Conservation (phyloP, 1,284 basidiomycete genomes). For the Trichosporon sp. region DNA sequence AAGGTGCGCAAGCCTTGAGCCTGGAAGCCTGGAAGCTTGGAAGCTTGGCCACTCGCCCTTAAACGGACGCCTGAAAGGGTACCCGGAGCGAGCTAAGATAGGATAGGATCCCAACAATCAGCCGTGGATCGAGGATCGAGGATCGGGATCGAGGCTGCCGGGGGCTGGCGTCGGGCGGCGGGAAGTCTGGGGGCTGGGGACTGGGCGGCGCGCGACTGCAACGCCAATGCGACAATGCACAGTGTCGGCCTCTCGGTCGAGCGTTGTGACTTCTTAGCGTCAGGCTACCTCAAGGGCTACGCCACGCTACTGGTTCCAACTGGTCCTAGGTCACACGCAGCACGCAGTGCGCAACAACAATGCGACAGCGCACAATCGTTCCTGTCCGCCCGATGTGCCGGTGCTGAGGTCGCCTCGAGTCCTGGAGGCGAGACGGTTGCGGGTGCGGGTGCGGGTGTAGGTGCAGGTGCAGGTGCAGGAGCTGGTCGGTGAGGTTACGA, state of each 20-base stretch:
- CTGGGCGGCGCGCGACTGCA: background rate
- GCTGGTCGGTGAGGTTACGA: background rate
- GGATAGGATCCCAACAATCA: background rate
- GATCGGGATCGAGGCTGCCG: background rate
- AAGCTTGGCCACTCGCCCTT: background rate
- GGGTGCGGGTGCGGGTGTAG: background rate
- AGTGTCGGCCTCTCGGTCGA: background rate
- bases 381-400: background rate
- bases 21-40: background rate
- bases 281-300: background rate
- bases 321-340: background rate
- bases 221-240: conserved; percentile 2
- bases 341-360: background rate
- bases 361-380: background rate
- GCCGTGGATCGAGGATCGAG: conserved; percentile 1
- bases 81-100: background rate
- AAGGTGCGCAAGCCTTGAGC: background rate
- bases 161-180: background rate
- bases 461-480: background rate
- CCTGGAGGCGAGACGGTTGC: too few relatives aligned
- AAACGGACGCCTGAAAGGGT: background rate
- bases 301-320: background rate
- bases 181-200: background rate
- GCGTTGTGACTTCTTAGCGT: background rate
- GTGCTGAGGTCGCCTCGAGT: background rate